Evolutionary conservation across 2,329 filamentous ascomycete species (phyloP).

Genomic region (Verticillium klebahnii): DNA sequence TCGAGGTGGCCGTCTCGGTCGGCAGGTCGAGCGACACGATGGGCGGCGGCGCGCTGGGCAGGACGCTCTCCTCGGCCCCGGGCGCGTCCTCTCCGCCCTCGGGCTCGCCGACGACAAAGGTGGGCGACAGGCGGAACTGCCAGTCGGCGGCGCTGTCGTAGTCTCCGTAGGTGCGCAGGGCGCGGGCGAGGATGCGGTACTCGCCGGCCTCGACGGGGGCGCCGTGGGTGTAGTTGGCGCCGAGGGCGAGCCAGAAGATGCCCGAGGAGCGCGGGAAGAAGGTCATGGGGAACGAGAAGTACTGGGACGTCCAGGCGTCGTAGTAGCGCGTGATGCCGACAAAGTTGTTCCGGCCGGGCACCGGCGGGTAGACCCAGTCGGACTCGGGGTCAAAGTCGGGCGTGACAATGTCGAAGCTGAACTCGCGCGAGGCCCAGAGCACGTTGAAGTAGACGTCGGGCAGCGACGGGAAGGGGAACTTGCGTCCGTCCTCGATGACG

Average conservation of each 20-base stretch:
- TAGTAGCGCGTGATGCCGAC: constrained; percentile 2
- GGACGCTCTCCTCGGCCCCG: background rate
- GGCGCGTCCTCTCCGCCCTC: background rate
- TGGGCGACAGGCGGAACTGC: constrained; percentile 11
- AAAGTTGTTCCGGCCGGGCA: constrained; percentile 6
- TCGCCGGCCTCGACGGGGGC: constrained; percentile 10
- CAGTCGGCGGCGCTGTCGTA: constrained; percentile 11
- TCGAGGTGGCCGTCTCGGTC: background rate
- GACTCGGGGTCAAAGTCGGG: constrained; percentile 1
- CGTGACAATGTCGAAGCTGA: constrained; percentile 8
- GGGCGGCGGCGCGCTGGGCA: background rate
- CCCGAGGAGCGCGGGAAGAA: background rate
- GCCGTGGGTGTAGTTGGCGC: constrained; percentile 8
- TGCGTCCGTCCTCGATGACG: constrained; percentile 8
- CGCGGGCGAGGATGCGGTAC: constrained; percentile 12
- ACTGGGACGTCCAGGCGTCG: background rate
- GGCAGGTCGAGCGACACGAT: background rate
- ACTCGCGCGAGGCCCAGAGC: constrained; percentile 12
- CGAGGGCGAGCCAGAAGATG: background rate
- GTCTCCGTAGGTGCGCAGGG: constrained; percentile 16
- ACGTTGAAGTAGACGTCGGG: constrained; percentile 11
- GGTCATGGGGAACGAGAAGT: constrained; percentile 3
- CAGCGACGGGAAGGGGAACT: constrained; percentile 14
- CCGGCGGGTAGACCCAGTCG: constrained; percentile 6
- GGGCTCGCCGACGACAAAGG: background rate